Conservation (phyloP, 768 basidiomycete species). For the Punctularia strigosozonata region DNA sequence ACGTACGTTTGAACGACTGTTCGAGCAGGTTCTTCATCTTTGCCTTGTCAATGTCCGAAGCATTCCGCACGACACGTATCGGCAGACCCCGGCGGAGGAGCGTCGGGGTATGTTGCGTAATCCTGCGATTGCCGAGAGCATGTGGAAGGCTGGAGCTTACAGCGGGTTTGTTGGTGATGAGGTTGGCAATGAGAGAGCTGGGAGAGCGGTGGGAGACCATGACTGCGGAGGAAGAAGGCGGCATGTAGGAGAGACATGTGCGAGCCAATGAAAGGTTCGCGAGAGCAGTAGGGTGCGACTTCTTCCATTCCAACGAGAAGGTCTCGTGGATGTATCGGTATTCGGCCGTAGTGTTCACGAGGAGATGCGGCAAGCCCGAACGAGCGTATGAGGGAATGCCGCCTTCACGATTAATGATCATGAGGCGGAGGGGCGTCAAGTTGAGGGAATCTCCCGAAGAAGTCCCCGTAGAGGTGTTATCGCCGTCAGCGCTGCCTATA, state of each 20-base stretch:
- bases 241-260: constrained; percentile 87
- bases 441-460: constrained; percentile 50
- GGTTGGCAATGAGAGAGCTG: constrained; percentile 88
- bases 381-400: constrained; percentile 97
- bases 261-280: constrained; percentile 77
- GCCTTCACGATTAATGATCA: constrained; percentile 96
- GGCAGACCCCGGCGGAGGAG: constrained; percentile 82
- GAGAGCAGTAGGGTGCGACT: constrained; percentile 74
- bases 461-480: constrained; percentile 20
- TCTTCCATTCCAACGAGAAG: constrained; percentile 66
- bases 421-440: constrained; percentile 87
- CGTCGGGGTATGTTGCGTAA: constrained; percentile 88
- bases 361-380: constrained; percentile 85
- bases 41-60: constrained; percentile 55
- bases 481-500: constrained; percentile 28
- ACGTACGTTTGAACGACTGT: constrained; percentile 66
- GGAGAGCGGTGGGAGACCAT: constrained; percentile 98
- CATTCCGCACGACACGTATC: constrained; percentile 66
- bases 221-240: constrained; percentile 83
- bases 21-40: constrained; percentile 81
- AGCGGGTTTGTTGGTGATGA: constrained; percentile 97
- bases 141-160: constrained; percentile 93
- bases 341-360: constrained; percentile 89
- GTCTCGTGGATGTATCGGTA: constrained; percentile 76
- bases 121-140: constrained; percentile 74